Evolutionary conservation across 352 stramenopile species (phyloP), one percentile per base, ranked within the genome.

Genomic region (Pythium oligandrum): DNA sequence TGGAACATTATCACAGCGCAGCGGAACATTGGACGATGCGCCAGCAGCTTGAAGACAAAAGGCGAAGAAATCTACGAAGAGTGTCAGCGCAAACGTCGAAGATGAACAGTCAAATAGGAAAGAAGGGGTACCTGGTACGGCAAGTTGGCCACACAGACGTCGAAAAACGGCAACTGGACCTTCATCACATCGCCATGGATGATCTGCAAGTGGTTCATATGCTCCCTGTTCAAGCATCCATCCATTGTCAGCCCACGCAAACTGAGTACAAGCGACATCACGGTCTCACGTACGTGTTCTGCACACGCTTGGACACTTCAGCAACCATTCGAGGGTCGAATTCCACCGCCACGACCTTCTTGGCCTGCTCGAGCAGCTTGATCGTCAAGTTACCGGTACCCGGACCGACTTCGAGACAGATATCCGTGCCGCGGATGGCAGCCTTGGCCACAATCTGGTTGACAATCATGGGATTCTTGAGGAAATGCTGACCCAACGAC

Each of bases 1-100:
- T 98, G 97, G 70, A 99, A 99, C 98, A 99, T 99, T 74, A 99
- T 94, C 30, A 99, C 96, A 8, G 97, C 97, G 62, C 93, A 99
- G 47, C 97, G 92, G 66, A 99, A 99, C 83, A 98, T 97, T 36
- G 97, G 97, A 12, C 96, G 86, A 70, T 99, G 97, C 34, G 83
- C 64, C 34, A 99, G 79, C 44, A 99, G 73, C 86, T 99, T 99
- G 78, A 99, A 99, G 40, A 99, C 93, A 43, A 99, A 92, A 10
- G 91, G 90, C 35, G 93, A 98, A 42, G 96, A 99, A 58, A 99
- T 99, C 71, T 26, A 26, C 17, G 92, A 38, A 4, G 34, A 4
- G 6, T n/a, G 58, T 17, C 10, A 53, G 26, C 31, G 11, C 46
- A 35, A n/a, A 11, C 35, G 7, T 30, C 42, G 48, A 9, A 43